These are phyloP conservation scores for Sclerotinia trifoliorum DNA, from an alignment of 2,329 filamentous ascomycete genomes.

Conservation along the genomic window DNA sequence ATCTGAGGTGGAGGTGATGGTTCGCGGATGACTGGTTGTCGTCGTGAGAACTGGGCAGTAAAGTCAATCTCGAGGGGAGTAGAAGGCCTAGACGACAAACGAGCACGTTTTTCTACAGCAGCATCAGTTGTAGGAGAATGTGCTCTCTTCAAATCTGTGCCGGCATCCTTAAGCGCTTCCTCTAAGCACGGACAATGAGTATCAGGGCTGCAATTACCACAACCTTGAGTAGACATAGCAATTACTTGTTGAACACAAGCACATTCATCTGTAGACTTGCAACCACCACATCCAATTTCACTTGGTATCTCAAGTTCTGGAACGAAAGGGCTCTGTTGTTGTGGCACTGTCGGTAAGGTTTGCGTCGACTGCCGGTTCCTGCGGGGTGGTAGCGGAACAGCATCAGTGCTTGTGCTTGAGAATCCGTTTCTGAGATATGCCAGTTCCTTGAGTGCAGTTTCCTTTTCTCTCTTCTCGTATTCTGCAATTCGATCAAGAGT, in stretches of 20 bases:
- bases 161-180: constrained; percentile 40
- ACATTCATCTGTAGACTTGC: constrained; percentile 53
- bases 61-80: constrained; percentile 69
- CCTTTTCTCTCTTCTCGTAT: constrained; percentile 45
- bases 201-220: constrained; percentile 63
- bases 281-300: constrained; percentile 54
- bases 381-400: constrained; percentile 44
- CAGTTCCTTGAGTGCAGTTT: constrained; percentile 45
- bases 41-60: constrained; percentile 58
- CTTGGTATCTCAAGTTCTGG: constrained; percentile 26
- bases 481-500: constrained; percentile 40
- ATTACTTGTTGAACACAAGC: constrained; percentile 60
- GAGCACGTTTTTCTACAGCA: constrained; percentile 54
- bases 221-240: constrained; percentile 55
- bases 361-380: constrained; percentile 31
- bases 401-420: constrained; percentile 41
- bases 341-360: constrained; percentile 25
- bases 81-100: constrained; percentile 48
- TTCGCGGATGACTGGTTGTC: constrained; percentile 31
- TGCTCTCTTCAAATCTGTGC: constrained; percentile 36
- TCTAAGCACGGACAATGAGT: constrained; percentile 62
- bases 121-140: constrained; percentile 34
- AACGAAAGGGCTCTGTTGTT: constrained; percentile 28
- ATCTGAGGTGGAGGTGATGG: constrained; percentile 23
- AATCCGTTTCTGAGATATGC: constrained; percentile 39